Evolutionary conservation across 2,329 filamentous ascomycete genomes (phyloP).

Genomic region (Didymosphaeria variabile): DNA sequence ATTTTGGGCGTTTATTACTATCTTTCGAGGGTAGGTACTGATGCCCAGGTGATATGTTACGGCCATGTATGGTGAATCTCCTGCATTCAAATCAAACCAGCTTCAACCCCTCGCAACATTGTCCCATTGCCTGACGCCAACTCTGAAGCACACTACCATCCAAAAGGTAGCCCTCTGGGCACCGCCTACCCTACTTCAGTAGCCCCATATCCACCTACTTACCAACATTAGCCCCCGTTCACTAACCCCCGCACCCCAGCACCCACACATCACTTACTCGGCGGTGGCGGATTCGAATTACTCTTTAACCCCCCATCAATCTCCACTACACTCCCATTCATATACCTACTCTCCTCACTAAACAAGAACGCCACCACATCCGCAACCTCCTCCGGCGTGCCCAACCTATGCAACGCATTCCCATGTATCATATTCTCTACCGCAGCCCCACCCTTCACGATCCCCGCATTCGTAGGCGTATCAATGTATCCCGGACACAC

Average conservation of each 20-base stretch:
- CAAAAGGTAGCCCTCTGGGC: background rate
- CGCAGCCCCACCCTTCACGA: conserved; percentile 58
- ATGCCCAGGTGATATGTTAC: no score
- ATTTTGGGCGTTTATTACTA: no score
- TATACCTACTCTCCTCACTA: conserved; percentile 55
- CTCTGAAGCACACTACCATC: no score
- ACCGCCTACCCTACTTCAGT: background rate
- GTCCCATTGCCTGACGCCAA: background rate
- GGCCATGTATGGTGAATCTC: no score
- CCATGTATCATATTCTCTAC: conserved; percentile 51
- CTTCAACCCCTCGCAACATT: background rate
- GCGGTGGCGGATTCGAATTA: conserved; percentile 4
- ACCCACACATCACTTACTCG: background rate
- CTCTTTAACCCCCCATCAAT: conserved; percentile 56
- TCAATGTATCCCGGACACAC: conserved; percentile 55
- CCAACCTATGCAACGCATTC: conserved; percentile 55
- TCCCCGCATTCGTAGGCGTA: conserved; percentile 60
- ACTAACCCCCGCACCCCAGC: background rate
- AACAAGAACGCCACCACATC: conserved; percentile 62
- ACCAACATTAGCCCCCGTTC: background rate
- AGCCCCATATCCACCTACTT: background rate
- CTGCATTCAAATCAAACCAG: no score
- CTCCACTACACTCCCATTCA: conserved; percentile 59
- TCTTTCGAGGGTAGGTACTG: no score
- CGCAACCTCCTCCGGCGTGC: conserved; percentile 58